A percentile compares a stretch with the other conserved stretches of the same genome.
phyloP scores from a whole-genome alignment of 1,139 yeast genomes.

The Spencermartinsiella ligniputridi region DNA sequence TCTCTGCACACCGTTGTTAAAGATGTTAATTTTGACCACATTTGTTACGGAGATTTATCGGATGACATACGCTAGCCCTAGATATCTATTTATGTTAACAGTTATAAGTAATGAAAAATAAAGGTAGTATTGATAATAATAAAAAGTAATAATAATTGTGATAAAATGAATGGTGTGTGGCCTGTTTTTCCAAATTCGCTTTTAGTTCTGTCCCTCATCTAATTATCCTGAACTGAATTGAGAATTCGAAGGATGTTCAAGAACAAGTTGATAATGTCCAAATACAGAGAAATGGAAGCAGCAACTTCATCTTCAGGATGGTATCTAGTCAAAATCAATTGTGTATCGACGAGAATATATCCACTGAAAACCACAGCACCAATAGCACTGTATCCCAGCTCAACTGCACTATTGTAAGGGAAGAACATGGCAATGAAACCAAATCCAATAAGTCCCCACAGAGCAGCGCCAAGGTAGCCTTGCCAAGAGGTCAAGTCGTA shows the following conservation, averaged over 20 bases:
- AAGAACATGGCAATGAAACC: conserved; percentile 68
- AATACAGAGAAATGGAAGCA: conserved; percentile 70
- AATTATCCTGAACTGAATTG: conserved; percentile 46
- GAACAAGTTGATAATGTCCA: conserved; percentile 80
- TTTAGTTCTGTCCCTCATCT: conserved; percentile 3
- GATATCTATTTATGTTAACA: neutral
- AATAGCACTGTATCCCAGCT: conserved; percentile 60
- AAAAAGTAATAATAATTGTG: neutral
- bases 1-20: conserved; percentile 33
- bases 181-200: neutral
- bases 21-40: conserved; percentile 31
- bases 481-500: conserved; percentile 76
- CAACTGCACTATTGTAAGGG: conserved; percentile 52
- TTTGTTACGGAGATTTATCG: conserved; percentile 31
- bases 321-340: conserved; percentile 69
- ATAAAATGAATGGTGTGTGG: too few relatives aligned
- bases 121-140: neutral
- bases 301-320: conserved; percentile 84
- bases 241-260: conserved; percentile 68
- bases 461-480: conserved; percentile 54
- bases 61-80: neutral
- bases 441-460: conserved; percentile 69
- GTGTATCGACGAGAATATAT: conserved; percentile 78
- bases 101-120: neutral
- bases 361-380: conserved; percentile 74